A percentile compares a stretch with the other conserved stretches of the same genome.
Conservation (phyloP, 768 basidiomycete genomes). For the Clavaria fumosa region DNA sequence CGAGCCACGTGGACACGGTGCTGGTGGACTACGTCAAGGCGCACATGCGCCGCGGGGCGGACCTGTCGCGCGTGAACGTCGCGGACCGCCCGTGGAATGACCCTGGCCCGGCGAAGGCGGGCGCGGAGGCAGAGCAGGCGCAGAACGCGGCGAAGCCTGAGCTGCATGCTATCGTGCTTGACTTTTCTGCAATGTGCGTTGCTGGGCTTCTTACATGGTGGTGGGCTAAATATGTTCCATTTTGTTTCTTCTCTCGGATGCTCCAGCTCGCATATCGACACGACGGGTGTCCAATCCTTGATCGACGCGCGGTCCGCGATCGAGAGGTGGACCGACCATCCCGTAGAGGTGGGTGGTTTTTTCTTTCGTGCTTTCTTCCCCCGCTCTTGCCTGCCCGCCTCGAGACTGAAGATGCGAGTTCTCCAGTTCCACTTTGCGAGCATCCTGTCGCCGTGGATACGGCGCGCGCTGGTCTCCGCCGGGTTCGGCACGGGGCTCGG, state of each 20-base stretch:
- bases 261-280: conserved; percentile 71
- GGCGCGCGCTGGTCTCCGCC: conserved; percentile 75
- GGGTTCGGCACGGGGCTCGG: conserved; percentile 71
- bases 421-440: conserved; percentile 85
- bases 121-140: conserved; percentile 29
- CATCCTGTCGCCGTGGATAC: conserved; percentile 86
- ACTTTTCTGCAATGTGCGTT: conserved; percentile 74
- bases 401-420: conserved; percentile 1
- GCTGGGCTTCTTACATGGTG: too few species aligned
- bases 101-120: conserved; percentile 47
- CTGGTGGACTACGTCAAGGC: conserved; percentile 73
- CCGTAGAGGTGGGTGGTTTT: conserved; percentile 41
- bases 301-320: conserved; percentile 79
- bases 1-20: conserved; percentile 46
- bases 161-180: conserved; percentile 78
- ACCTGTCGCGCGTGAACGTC: conserved; percentile 44
- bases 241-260: too few species aligned
- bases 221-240: too few species aligned
- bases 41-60: conserved; percentile 60
- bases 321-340: conserved; percentile 72
- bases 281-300: conserved; percentile 80
- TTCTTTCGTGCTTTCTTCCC: background rate
- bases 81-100: conserved; percentile 92
- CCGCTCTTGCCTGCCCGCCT: too few species aligned
- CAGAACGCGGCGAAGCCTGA: conserved; percentile 42